A percentile compares a stretch with the other conserved stretches of the same genome.
Conservation (phyloP, 1,139 yeast species). For the Saccharomycopsis hybrid region DNA sequence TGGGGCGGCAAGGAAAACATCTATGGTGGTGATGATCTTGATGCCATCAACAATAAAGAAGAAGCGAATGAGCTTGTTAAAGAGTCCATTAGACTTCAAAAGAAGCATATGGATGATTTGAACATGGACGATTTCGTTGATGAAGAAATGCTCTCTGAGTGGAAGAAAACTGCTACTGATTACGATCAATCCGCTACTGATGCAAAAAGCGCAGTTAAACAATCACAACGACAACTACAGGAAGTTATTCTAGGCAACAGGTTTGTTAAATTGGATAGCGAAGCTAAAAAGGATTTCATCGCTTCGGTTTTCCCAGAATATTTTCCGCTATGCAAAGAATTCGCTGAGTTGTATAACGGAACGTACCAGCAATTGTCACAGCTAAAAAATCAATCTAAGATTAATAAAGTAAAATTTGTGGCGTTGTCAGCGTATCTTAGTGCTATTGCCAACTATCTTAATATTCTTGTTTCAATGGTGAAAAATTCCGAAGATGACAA, state of each 20-base stretch:
- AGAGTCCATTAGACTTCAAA: conserved; percentile 85
- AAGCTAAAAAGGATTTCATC: conserved; percentile 43
- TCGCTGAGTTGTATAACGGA: conserved; percentile 34
- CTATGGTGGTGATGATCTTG: conserved; percentile 78
- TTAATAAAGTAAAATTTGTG: conserved; percentile 44
- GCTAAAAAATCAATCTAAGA: conserved; percentile 30
- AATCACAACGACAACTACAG: conserved; percentile 23
- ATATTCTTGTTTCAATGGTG: conserved; percentile 55
- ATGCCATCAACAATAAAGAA: conserved; percentile 67
- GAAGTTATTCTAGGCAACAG: conserved; percentile 27
- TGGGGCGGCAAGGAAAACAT: conserved; percentile 78
- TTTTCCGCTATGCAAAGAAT: conserved; percentile 66
- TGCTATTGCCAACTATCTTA: conserved; percentile 67
- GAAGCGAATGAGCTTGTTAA: conserved; percentile 74
- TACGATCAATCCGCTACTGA: conserved; percentile 34
- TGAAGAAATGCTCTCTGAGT: conserved; percentile 72
- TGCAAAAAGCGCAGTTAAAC: conserved; percentile 18
- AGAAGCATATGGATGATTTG: conserved; percentile 73
- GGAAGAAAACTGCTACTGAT: conserved; percentile 44
- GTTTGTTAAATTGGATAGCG: conserved; percentile 31
- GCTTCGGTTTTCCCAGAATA: conserved; percentile 77
- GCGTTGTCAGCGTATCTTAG: conserved; percentile 78
- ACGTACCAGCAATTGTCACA: conserved; percentile 33
- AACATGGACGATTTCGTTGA: conserved; percentile 79
- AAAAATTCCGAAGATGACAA: conserved; percentile 38